phyloP scores from a whole-genome alignment of 441 rosid genomes.

The Sinapis alba region DNA sequence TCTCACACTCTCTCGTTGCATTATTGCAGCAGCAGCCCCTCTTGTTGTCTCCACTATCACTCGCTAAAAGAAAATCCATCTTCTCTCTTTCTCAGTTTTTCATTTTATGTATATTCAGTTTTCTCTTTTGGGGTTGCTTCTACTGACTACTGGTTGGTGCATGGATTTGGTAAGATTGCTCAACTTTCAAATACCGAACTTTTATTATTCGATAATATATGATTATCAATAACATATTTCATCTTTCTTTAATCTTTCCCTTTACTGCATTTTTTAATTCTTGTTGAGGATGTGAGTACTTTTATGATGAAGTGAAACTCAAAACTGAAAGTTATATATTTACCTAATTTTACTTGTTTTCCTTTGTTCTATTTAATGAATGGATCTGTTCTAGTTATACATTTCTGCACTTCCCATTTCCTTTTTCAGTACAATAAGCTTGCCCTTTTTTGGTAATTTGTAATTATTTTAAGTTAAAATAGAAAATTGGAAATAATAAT shows the following conservation, averaged over 20 bases:
- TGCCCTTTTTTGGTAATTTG: slow-evolving; percentile 5
- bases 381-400: slow-evolving; percentile 35
- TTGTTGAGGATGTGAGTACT: slow-evolving; percentile 11
- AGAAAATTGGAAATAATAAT: not conserved
- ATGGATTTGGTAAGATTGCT: slow-evolving; percentile 40
- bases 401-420: slow-evolving; percentile 17
- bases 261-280: slow-evolving; percentile 17
- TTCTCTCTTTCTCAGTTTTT: slow-evolving; percentile 18
- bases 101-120: not conserved
- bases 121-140: slow-evolving; percentile 22
- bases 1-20: slow-evolving; percentile 21
- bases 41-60: slow-evolving; percentile 35
- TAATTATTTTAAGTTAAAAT: not conserved
- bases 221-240: slow-evolving; percentile 14
- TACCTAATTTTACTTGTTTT: slow-evolving; percentile 6
- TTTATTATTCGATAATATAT: slow-evolving; percentile 10
- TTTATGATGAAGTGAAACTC: slow-evolving; percentile 10
- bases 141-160: slow-evolving; percentile 33
- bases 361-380: slow-evolving; percentile 29
- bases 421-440: slow-evolving; percentile 9
- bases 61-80: slow-evolving; percentile 21
- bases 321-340: slow-evolving; percentile 17
- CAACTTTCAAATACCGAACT: slow-evolving; percentile 14
- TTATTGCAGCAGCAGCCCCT: slow-evolving; percentile 34
- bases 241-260: slow-evolving; percentile 21